Evolutionary conservation across 108 stramenopile genomes (phyloP).

Genomic region (Cyclostephanos tholiformis): DNA sequence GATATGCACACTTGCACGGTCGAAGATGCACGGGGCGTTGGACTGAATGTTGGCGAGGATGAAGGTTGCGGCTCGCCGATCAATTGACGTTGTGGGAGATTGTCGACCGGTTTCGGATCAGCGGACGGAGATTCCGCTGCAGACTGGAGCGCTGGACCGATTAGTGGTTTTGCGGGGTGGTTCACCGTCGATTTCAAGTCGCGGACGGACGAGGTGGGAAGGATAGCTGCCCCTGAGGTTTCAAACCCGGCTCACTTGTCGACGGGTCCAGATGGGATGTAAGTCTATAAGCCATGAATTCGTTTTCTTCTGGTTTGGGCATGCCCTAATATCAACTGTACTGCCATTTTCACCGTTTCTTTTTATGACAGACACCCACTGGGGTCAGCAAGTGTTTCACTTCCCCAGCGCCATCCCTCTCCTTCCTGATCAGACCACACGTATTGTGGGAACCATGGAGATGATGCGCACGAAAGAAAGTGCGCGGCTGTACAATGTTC

Average conservation of each 20-base stretch:
- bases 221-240: slow-evolving; percentile 67
- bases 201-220: slow-evolving; percentile 72
- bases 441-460: slow-evolving; percentile 73
- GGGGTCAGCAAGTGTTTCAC: slow-evolving; percentile 98
- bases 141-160: slow-evolving; percentile 45
- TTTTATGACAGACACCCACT: slow-evolving; percentile 84
- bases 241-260: slow-evolving; percentile 82
- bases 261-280: slow-evolving; percentile 93
- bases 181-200: slow-evolving; percentile 94
- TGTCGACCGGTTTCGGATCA: neutral
- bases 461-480: slow-evolving; percentile 89
- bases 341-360: neutral
- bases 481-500: slow-evolving; percentile 89
- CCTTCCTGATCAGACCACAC: slow-evolving; percentile 72
- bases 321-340: neutral
- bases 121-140: slow-evolving; percentile 14
- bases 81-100: slow-evolving; percentile 55
- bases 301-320: neutral
- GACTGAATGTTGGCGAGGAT: slow-evolving; percentile 43
- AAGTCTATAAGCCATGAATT: slow-evolving; percentile 9
- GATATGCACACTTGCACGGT: slow-evolving; percentile 96
- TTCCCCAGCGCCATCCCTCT: slow-evolving; percentile 73
- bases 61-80: slow-evolving; percentile 56
- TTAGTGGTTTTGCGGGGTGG: slow-evolving; percentile 97
- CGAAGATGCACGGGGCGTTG: slow-evolving; percentile 89